phyloP scores from a whole-genome alignment of 2,329 filamentous ascomycete species.

The Fusarium hostae region DNA sequence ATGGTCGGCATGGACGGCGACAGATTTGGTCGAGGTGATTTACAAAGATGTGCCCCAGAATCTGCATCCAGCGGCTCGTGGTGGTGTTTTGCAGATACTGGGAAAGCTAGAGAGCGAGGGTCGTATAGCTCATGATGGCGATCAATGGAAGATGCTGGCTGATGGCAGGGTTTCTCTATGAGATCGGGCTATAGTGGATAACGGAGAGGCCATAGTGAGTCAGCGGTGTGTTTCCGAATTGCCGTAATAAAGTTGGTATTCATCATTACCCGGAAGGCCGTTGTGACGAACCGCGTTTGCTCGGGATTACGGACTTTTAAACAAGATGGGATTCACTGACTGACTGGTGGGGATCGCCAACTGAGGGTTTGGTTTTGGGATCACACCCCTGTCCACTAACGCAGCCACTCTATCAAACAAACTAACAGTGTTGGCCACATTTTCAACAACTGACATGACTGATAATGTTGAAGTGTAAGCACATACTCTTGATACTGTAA shows the following conservation, averaged over 20 bases:
- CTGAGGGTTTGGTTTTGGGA: not conserved
- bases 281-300: not conserved
- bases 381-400: constrained; percentile 6
- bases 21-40: constrained; percentile 88
- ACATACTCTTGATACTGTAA: not conserved
- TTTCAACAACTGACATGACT: not conserved
- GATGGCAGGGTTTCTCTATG: constrained; percentile 41
- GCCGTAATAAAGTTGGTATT: not conserved
- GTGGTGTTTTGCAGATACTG: constrained; percentile 81
- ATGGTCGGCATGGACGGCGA: constrained; percentile 68
- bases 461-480: not conserved
- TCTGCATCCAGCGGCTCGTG: constrained; percentile 79
- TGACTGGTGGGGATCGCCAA: constrained; percentile 7
- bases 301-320: not conserved
- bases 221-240: not conserved
- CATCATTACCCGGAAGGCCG: not conserved
- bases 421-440: not conserved
- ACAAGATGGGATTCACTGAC: not conserved
- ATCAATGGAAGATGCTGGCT: constrained; percentile 44
- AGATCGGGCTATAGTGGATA: not conserved
- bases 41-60: constrained; percentile 82
- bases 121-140: constrained; percentile 61
- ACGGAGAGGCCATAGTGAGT: not conserved
- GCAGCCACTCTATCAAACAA: constrained; percentile 15
- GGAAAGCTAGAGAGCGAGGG: constrained; percentile 81